Evolutionary conservation across 2,329 filamentous ascomycete species (phyloP), one percentile per base, ranked within the genome.

Genomic region (Penicillium paneum): DNA sequence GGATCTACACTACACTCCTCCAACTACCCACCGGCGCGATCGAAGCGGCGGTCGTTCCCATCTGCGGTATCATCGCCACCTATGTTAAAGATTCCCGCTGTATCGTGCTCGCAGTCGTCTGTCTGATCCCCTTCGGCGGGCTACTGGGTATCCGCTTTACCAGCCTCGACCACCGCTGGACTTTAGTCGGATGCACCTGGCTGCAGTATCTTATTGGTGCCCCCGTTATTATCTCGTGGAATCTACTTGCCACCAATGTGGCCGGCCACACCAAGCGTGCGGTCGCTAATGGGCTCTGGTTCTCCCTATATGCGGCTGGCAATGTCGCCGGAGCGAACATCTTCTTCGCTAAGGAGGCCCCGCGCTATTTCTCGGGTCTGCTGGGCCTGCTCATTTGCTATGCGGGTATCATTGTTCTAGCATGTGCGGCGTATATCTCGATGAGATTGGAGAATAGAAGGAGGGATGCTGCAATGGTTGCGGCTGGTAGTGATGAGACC

Each of bases 161-260:
- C 15, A 61, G 67, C 19, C 66, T 80, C 3, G 64, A 74, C 3
- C 72, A 81, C 45, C 76, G 75, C 8, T 79, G 79, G 68, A 76
- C 74, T 1, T 72, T 82, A 1, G 78, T 81, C 0, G 79, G 70
- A n/a, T 81, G 79, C 60, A 79, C 78, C 8, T 82, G 80, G 80
- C 65, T 82, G 12, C 78, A 81, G 55, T 78, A 78, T 39, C 68
- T 80, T 2, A 55, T 81, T 36, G 79, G 79, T 5, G 77, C 78
- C 0, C 77, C 79, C 0, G 74, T 82, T 2, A 77, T 82, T 36
- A 58, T 82, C 1, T 79, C 71, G 35, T 83, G 79, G 80, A 81
- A 79, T 24, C 58, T 82, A 0, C 73, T 80, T 12, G 76, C 72
- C 2, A 69, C 74, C n/a, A 79, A 49, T 73, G 67, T 77, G 12